Percentiles rank a stretch among this genome's conserved stretches.
Evolutionary conservation across 2,329 filamentous ascomycete species (phyloP).

Genomic region (Penicillium sp.): DNA sequence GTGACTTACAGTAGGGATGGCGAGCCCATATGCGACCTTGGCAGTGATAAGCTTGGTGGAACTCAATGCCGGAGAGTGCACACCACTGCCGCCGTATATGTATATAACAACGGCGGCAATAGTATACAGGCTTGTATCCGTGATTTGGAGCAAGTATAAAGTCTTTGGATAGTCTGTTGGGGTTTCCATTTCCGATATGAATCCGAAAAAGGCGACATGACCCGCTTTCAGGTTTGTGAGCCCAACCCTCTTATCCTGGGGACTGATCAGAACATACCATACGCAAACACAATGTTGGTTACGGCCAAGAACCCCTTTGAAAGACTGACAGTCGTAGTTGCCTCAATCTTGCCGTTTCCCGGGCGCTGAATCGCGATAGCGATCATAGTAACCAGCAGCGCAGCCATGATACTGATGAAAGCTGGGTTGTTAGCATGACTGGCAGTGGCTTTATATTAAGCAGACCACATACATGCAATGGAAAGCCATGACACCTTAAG

Average conservation of each 20-base stretch:
- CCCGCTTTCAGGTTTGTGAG: slow-evolving; percentile 44
- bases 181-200: slow-evolving; percentile 64
- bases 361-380: slow-evolving; percentile 58
- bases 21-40: slow-evolving; percentile 67
- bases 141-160: slow-evolving; percentile 60
- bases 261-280: slow-evolving; percentile 47
- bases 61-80: slow-evolving; percentile 66
- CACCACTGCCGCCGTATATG: slow-evolving; percentile 61
- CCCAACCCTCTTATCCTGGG: rapidly evolving
- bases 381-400: slow-evolving; percentile 67
- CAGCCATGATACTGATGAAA: slow-evolving; percentile 63
- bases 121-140: slow-evolving; percentile 63
- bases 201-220: slow-evolving; percentile 67
- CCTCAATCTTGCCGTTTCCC: slow-evolving; percentile 34
- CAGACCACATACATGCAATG: slow-evolving; percentile 48
- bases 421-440: slow-evolving; percentile 34
- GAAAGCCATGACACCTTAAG: slow-evolving; percentile 62
- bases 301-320: slow-evolving; percentile 60
- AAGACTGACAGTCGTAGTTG: slow-evolving; percentile 40
- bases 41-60: slow-evolving; percentile 58
- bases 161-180: slow-evolving; percentile 63
- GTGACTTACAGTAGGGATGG: slow-evolving; percentile 57
- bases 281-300: slow-evolving; percentile 70
- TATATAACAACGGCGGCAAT: slow-evolving; percentile 68
- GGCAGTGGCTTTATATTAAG: neutral